These are phyloP conservation scores for Diaporthe sp. DNA, from an alignment of 2,329 filamentous ascomycete genomes.

Conservation along the genomic window DNA sequence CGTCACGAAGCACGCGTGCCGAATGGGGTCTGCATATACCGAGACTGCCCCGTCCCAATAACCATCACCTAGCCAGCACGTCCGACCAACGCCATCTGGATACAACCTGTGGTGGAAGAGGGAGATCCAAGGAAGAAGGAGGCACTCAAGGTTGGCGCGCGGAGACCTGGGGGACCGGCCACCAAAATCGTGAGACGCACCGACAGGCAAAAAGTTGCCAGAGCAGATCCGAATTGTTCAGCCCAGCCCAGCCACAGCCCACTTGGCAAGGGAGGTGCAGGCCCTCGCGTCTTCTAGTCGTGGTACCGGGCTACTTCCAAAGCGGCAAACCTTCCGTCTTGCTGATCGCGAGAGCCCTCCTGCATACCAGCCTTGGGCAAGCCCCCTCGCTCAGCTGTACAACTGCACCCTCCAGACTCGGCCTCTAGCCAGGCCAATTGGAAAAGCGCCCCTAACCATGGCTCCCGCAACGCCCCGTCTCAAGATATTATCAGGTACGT, in stretches of 20 bases:
- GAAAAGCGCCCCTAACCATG: constrained; percentile 61
- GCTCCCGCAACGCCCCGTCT: constrained; percentile 70
- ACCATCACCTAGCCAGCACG: constrained; percentile 25
- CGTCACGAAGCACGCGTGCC: constrained; percentile 30
- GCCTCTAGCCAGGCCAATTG: constrained; percentile 50
- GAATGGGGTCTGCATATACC: constrained; percentile 35
- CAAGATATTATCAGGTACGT: constrained; percentile 73
- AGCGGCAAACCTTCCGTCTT: constrained; percentile 36
- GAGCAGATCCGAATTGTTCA: constrained; percentile 32
- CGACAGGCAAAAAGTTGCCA: constrained; percentile 28
- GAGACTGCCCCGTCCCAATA: constrained; percentile 28
- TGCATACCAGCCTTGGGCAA: constrained; percentile 38
- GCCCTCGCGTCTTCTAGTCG: constrained; percentile 30
- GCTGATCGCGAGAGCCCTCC: constrained; percentile 39
- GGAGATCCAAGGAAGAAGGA: constrained; percentile 26
- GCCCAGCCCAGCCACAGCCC: constrained; percentile 30
- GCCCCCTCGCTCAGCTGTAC: constrained; percentile 41
- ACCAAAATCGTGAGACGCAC: constrained; percentile 17
- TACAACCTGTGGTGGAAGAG: constrained; percentile 29
- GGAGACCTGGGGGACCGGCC: constrained; percentile 33
- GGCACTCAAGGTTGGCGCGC: constrained; percentile 26
- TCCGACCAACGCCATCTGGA: constrained; percentile 20
- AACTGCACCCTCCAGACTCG: constrained; percentile 47
- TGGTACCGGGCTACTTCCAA: constrained; percentile 37
- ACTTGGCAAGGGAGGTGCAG: constrained; percentile 38